A percentile compares a stretch with the other conserved stretches of the same genome.
These are phyloP conservation scores for Leccinum huronense DNA, from an alignment of 1,284 basidiomycete species.

Conservation along the genomic window DNA sequence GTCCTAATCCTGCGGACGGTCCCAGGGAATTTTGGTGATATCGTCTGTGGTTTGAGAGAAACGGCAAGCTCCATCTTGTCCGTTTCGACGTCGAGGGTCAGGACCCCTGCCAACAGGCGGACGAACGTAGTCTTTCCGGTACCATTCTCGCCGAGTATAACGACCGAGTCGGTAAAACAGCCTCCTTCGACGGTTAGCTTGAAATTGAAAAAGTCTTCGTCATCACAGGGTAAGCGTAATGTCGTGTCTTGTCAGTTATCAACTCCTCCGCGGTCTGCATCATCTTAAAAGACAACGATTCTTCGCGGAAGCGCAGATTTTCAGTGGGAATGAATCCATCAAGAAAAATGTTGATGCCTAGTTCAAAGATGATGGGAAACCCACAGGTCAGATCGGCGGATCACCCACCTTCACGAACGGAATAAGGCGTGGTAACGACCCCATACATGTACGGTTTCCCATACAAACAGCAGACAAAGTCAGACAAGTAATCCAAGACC, in stretches of 20 bases:
- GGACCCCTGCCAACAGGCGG: conserved; percentile 68
- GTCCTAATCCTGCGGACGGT: conserved; percentile 70
- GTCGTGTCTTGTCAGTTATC: conserved; percentile 77
- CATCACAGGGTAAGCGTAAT: conserved; percentile 91
- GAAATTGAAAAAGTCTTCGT: conserved; percentile 86
- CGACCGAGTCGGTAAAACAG: conserved; percentile 91
- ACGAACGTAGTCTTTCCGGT: conserved; percentile 98
- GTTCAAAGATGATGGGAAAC: conserved; percentile 9
- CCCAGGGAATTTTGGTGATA: conserved; percentile 93
- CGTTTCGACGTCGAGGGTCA: conserved; percentile 73
- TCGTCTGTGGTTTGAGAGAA: conserved; percentile 94
- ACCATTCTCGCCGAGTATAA: conserved; percentile 76
- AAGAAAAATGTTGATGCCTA: conserved; percentile 95
- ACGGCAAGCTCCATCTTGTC: conserved; percentile 80
- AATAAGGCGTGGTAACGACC: conserved; percentile 96
- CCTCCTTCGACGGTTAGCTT: conserved; percentile 89
- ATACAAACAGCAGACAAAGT: conserved; percentile 95
- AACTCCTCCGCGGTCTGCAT: conserved; percentile 90
- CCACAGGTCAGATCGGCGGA: neutral
- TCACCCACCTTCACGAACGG: conserved; percentile 85
- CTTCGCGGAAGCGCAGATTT: conserved; percentile 94
- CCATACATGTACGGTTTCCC: conserved; percentile 97
- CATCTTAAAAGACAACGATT: conserved; percentile 94
- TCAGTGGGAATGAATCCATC: conserved; percentile 66
- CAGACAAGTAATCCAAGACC: conserved; percentile 94